These are phyloP conservation scores for Exobasidium rhododendri DNA, from an alignment of 1,284 basidiomycete genomes.

Conservation along the genomic window DNA sequence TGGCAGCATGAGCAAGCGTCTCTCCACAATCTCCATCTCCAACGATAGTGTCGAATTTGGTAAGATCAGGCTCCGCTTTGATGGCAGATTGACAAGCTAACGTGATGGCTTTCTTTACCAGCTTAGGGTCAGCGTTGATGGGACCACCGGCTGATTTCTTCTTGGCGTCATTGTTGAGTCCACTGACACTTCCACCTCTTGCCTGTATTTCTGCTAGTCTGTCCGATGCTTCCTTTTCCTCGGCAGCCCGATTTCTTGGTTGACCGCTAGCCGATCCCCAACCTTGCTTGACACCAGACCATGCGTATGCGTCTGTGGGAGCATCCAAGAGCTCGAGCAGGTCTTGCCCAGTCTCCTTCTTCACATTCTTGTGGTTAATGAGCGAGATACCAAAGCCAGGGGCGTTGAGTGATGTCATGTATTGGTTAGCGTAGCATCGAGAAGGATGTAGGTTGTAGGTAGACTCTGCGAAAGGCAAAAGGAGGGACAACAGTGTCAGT, in stretches of 20 bases:
- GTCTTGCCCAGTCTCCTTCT: conserved; percentile 49
- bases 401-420: conserved; percentile 60
- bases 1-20: conserved; percentile 45
- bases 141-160: conserved; percentile 36
- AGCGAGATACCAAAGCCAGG: conserved; percentile 58
- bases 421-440: conserved; percentile 57
- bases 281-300: conserved; percentile 55
- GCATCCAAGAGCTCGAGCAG: conserved; percentile 58
- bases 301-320: conserved; percentile 56
- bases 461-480: conserved; percentile 20
- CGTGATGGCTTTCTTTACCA: conserved; percentile 49
- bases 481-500: no score
- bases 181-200: conserved; percentile 45
- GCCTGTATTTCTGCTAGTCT: conserved; percentile 34
- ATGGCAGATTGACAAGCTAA: conserved; percentile 56
- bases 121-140: conserved; percentile 36
- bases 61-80: conserved; percentile 57
- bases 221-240: conserved; percentile 45
- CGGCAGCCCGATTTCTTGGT: conserved; percentile 44
- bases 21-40: conserved; percentile 54
- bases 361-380: conserved; percentile 57
- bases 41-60: conserved; percentile 58
- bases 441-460: conserved; percentile 52
- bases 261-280: conserved; percentile 40
- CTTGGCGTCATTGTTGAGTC: conserved; percentile 31